Evolutionary conservation across 805 yeast genomes (phyloP).

Genomic region (Jamesozyma spencerorum): DNA sequence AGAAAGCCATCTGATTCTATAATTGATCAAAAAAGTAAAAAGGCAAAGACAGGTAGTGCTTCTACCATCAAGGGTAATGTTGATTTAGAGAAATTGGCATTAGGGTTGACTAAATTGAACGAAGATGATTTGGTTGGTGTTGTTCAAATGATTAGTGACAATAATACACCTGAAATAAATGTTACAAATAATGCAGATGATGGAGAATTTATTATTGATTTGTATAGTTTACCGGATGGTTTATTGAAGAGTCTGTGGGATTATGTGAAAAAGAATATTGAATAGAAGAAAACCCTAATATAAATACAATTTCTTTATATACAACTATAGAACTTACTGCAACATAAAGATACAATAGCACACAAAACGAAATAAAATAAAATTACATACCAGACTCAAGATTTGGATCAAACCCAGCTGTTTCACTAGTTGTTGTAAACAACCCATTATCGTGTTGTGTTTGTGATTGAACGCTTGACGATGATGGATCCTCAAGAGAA

Average conservation of each 20-base stretch:
- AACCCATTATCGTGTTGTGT: conserved; percentile 6
- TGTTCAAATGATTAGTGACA: conserved; percentile 96
- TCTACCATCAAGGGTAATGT: conserved; percentile 59
- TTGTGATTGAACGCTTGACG: background rate
- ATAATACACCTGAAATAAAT: conserved; percentile 90
- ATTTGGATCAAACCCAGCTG: conserved; percentile 19
- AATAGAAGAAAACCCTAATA: conserved; percentile 9
- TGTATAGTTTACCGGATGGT: conserved; percentile 87
- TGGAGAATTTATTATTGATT: conserved; percentile 95
- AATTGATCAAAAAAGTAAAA: conserved; percentile 37
- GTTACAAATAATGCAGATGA: conserved; percentile 91
- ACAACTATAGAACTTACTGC: too few relatives aligned
- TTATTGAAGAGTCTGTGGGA: conserved; percentile 91
- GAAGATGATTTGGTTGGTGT: conserved; percentile 92
- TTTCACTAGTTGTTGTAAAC: conserved; percentile 11
- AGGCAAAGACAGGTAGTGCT: conserved; percentile 36
- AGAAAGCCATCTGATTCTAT: conserved; percentile 12
- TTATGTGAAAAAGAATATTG: conserved; percentile 68
- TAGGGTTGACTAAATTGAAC: conserved; percentile 72
- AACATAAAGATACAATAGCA: background rate
- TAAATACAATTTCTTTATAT: background rate
- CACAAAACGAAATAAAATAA: background rate
- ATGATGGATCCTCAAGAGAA: background rate
- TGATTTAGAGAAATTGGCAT: conserved; percentile 84
- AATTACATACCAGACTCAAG: conserved; percentile 14